Base-by-base conservation (phyloP, 164 flowering plant genomes). In the Taxillus chinensis region DNA sequence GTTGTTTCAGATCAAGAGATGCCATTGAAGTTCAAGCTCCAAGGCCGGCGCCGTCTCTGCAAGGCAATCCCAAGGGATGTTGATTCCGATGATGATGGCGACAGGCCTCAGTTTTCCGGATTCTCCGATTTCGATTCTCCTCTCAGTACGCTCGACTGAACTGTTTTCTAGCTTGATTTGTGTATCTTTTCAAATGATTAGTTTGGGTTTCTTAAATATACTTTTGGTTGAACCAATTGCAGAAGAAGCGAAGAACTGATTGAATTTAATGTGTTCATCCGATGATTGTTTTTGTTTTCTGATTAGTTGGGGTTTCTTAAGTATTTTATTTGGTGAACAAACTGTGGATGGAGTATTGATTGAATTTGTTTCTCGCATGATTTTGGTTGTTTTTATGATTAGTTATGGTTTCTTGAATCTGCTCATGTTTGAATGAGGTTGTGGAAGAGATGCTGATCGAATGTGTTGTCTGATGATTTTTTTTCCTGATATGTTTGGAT, bases 61-160 rank as follows among this genome's bases (percentile, higher is more conserved):
- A 58, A 58, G 41, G 7, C 46, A 15, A 40, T 41, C 45, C 41
- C 45, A 9, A 12, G 12, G 16, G 61, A 58, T 58, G 5, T 7
- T 2, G 3, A 40, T 41, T 17, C 14, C 40, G 37, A 17, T 11
- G 58, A 37, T 8, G 76, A 72, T 39, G 63, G 64, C 61, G 39
- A 6, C 15, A 57, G 61, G 38, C 74, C 57, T n/a, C 61, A 41
- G 2, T 71, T 67, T 67, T 73, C 73, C 2, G 64, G 54, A 3
- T 59, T 71, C 38, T n/a, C 67, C 1, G 71, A 66, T 61, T 71
- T 70, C 38, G 68, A 66, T 69, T 68, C 74, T 64, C 57, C 75
- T 17, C 17, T 48, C 39, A 57, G 68, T 65, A 27, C 49, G 3
- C 39, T 53, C 0, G n/a, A 39, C 53, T 2, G 27, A 27, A 27